A percentile compares a stretch with the other conserved stretches of the same genome.
Evolutionary conservation across 768 basidiomycete genomes (phyloP).

Genomic region (Fomitopsis pulvina): DNA sequence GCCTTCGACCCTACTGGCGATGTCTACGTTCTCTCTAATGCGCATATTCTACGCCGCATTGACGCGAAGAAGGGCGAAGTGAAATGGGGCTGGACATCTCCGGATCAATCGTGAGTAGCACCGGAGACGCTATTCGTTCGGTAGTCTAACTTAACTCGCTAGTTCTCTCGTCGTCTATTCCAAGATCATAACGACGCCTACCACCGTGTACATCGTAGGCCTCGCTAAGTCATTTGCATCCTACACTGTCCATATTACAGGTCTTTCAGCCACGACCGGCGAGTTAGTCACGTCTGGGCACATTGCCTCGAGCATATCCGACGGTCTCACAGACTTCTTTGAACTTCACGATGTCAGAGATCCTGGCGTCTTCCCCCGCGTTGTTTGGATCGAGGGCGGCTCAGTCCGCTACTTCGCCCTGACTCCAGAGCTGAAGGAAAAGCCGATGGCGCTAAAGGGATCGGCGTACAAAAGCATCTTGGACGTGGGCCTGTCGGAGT

Average conservation of each 20-base stretch:
- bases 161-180: conserved; percentile 65
- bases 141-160: background rate
- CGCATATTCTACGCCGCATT: conserved; percentile 48
- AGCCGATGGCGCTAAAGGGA: conserved; percentile 36
- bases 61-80: conserved; percentile 43
- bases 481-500: conserved; percentile 51
- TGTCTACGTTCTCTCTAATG: conserved; percentile 55
- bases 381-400: conserved; percentile 51
- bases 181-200: conserved; percentile 46
- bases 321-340: conserved; percentile 30
- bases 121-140: background rate
- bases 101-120: conserved; percentile 54
- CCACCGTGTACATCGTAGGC: conserved; percentile 50
- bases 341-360: conserved; percentile 22
- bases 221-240: conserved; percentile 38
- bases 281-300: conserved; percentile 39
- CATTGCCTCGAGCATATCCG: conserved; percentile 45
- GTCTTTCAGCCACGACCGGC: conserved; percentile 51
- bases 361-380: conserved; percentile 23
- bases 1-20: conserved; percentile 30
- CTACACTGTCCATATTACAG: conserved; percentile 62
- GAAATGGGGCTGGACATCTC: conserved; percentile 68
- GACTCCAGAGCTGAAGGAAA: conserved; percentile 43
- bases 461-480: conserved; percentile 43
- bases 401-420: conserved; percentile 45